Conservation (phyloP, 108 stramenopile genomes). For the Schizochytrium sp. region DNA sequence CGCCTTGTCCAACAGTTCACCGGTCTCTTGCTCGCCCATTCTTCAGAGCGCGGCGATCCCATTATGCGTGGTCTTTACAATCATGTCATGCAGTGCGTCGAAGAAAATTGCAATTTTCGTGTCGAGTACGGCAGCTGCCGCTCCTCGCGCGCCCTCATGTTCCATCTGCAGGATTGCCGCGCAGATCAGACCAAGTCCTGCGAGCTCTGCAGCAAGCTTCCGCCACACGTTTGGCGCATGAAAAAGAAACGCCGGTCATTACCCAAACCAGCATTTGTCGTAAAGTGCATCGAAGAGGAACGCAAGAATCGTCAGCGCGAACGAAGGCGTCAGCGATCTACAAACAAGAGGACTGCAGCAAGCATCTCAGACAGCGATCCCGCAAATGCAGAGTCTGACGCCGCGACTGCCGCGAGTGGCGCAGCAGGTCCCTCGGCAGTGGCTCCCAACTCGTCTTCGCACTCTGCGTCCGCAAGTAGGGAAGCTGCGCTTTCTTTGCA, state of each 20-base stretch:
- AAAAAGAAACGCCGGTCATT: conserved; percentile 3
- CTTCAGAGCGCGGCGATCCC: background rate
- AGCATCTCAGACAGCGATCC: background rate
- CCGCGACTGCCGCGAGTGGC: too few species aligned
- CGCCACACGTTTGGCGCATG: background rate
- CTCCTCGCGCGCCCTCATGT: background rate
- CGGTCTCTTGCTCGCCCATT: background rate
- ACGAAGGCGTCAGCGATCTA: background rate
- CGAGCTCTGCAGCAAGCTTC: background rate
- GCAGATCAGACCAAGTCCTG: background rate
- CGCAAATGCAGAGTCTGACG: background rate
- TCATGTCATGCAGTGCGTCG: background rate
- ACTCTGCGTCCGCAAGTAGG: too few species aligned
- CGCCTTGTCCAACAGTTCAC: background rate
- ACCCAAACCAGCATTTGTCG: background rate
- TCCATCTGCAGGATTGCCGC: background rate
- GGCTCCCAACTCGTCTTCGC: too few species aligned
- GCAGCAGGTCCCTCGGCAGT: too few species aligned
- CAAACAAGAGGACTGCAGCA: background rate
- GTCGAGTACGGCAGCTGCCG: background rate
- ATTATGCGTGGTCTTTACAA: background rate
- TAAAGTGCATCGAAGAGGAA: background rate
- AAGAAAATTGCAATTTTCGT: background rate
- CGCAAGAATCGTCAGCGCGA: background rate
- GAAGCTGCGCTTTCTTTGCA: too few species aligned